Evolutionary conservation across 108 stramenopile genomes (phyloP), one percentile per base, ranked within the genome.

Genomic region (Cyclostephanos invisitatus): DNA sequence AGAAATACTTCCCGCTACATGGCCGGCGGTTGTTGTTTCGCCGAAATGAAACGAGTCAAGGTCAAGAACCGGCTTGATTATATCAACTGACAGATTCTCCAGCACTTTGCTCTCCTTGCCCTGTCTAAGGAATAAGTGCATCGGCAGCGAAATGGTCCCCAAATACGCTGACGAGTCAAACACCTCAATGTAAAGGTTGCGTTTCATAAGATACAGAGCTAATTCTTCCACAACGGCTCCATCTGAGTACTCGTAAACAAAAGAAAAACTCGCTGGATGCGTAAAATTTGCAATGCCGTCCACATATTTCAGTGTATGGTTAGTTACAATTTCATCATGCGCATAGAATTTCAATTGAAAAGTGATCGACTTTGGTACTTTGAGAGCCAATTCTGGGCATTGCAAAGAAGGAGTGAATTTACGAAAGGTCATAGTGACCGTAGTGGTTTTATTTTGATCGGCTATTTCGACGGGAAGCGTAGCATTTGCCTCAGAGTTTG

Each of bases 31-130:
- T 17, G 56, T 8, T 42, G n/a, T n/a, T n/a, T 42, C 12, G 7
- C 8, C 8, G 40, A 42, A 11, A 42, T 42, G 8, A 42, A 8
- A 42, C 8, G 40, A 8, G 12, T 47, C 17, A 11, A 24, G 21
- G 36, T 28, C 27, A 38, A 25, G 25, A 38, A 14, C 12, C 4
- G 71, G 51, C 5, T n/a, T n/a, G 35, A 74, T 58, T 2, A 74
- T 32, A 22, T 74, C 73, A 32, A 74, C 55, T 35, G 64, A 57
- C 22, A 74, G n/a, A 47, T 74, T 74, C 11, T 74, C 64, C 65
- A 74, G 47, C 5, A 24, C 21, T 67, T 53, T 29, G 24, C n/a
- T 46, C 6, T 25, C 32, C 25, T 46, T 65, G n/a, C 73, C 73
- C 61, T 74, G 73, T 47, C 73, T 28, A 8, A 74, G 18, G 9